These are phyloP conservation scores for Fusarium clavum DNA, from an alignment of 2,329 filamentous ascomycete genomes.

Conservation along the genomic window DNA sequence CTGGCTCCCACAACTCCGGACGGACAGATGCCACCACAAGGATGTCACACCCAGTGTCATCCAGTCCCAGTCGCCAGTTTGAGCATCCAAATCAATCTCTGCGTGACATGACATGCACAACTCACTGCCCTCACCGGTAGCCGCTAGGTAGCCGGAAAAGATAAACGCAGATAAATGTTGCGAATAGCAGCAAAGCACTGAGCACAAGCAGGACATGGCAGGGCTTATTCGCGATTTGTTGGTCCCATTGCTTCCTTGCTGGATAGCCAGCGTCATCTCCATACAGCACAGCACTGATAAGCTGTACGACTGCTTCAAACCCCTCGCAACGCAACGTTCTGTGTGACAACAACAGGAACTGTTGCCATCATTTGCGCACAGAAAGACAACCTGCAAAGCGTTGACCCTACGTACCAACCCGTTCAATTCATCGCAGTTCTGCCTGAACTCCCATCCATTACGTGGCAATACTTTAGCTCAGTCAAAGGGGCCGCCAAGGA, in stretches of 20 bases:
- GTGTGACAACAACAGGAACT: slow-evolving; percentile 10
- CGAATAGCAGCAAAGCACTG: slow-evolving; percentile 2
- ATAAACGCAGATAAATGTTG: slow-evolving; percentile 11
- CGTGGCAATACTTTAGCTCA: slow-evolving; percentile 46
- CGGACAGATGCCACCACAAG: slow-evolving; percentile 42
- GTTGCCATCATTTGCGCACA: slow-evolving; percentile 9
- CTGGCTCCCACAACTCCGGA: slow-evolving; percentile 41
- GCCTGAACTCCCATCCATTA: slow-evolving; percentile 42
- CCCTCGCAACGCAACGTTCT: slow-evolving; percentile 26
- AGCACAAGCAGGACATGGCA: slow-evolving; percentile 4
- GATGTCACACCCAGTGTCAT: slow-evolving; percentile 39
- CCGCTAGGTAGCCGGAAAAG: slow-evolving; percentile 27
- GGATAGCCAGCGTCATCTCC: slow-evolving; percentile 42
- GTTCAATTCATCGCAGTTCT: slow-evolving; percentile 26
- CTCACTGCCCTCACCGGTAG: slow-evolving; percentile 32
- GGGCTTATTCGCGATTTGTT: slow-evolving; percentile 11
- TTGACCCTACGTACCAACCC: slow-evolving; percentile 13
- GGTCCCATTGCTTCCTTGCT: slow-evolving; percentile 21
- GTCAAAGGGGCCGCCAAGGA: slow-evolving; percentile 47
- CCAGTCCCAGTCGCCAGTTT: slow-evolving; percentile 12
- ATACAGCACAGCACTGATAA: slow-evolving; percentile 31
- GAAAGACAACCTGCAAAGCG: slow-evolving; percentile 14
- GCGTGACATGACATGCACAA: slow-evolving; percentile 47
- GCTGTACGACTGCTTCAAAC: slow-evolving; percentile 26
- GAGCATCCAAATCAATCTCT: slow-evolving; percentile 35